Conservation (phyloP, 805 yeast genomes). For the Vanderwaltozyma polyspora region DNA sequence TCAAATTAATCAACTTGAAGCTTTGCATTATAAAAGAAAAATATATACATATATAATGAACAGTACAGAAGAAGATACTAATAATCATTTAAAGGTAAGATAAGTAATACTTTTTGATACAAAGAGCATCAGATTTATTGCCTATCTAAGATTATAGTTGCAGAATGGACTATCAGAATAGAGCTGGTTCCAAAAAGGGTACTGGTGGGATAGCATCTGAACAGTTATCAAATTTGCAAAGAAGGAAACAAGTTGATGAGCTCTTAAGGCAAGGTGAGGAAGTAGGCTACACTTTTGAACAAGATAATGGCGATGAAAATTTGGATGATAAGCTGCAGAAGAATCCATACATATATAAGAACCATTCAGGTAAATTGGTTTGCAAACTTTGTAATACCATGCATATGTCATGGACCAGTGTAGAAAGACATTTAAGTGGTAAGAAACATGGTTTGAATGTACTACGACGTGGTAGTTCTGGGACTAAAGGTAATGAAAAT, state of each 20-base stretch:
- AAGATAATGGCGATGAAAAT: slow-evolving; percentile 53
- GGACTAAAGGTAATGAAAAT: slow-evolving; percentile 11
- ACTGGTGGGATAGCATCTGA: slow-evolving; percentile 80
- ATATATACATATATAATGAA: too few relatives aligned
- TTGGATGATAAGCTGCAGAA: slow-evolving; percentile 8
- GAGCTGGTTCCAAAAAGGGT: slow-evolving; percentile 87
- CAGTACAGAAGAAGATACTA: too few relatives aligned
- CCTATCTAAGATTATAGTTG: too few relatives aligned
- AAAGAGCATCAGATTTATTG: too few relatives aligned
- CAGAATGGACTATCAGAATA: slow-evolving; percentile 83
- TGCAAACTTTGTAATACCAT: slow-evolving; percentile 77
- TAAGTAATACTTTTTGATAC: too few relatives aligned
- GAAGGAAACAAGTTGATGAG: slow-evolving; percentile 57
- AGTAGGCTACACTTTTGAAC: slow-evolving; percentile 29
- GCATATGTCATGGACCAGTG: slow-evolving; percentile 71
- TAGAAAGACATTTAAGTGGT: slow-evolving; percentile 76
- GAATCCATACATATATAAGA: slow-evolving; percentile 69
- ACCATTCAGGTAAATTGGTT: slow-evolving; percentile 75
- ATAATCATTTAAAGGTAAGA: too few relatives aligned
- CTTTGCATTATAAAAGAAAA: too few relatives aligned
- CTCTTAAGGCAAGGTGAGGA: slow-evolving; percentile 35
- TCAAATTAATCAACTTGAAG: too few relatives aligned
- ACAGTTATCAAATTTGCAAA: slow-evolving; percentile 55
- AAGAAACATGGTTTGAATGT: slow-evolving; percentile 69
- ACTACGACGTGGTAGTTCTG: slow-evolving; percentile 41